phyloP scores from a whole-genome alignment of 2,329 filamentous ascomycete genomes.

The Aureobasidium vineae region DNA sequence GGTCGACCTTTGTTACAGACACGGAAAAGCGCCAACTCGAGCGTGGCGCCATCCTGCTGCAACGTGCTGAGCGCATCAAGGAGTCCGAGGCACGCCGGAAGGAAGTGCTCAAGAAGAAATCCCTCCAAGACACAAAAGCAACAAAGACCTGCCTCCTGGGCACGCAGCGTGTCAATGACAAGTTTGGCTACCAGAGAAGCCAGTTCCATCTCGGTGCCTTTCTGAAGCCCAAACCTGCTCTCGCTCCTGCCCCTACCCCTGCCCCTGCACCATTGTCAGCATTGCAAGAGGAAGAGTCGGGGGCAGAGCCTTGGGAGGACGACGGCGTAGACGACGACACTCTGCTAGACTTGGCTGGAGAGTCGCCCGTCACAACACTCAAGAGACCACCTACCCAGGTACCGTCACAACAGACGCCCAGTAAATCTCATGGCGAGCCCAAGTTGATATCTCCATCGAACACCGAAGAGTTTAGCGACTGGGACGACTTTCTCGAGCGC shows the following conservation, averaged over 20 bases:
- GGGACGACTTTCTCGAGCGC: slow-evolving; percentile 45
- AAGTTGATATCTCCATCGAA: slow-evolving; percentile 4
- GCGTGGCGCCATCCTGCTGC: slow-evolving; percentile 38
- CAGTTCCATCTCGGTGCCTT: slow-evolving; percentile 41
- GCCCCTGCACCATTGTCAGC: neutral
- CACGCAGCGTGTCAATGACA: slow-evolving; percentile 37
- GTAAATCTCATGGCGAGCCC: neutral
- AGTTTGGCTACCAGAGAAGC: slow-evolving; percentile 39
- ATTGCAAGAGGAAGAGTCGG: neutral
- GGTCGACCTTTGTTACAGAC: slow-evolving; percentile 35
- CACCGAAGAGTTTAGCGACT: slow-evolving; percentile 32
- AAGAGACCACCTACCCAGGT: neutral
- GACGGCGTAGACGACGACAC: slow-evolving; percentile 38
- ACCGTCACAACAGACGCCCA: slow-evolving; percentile 2
- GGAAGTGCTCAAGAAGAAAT: slow-evolving; percentile 36
- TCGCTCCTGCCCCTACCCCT: neutral
- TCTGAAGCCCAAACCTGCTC: slow-evolving; percentile 30
- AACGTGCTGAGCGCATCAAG: slow-evolving; percentile 37
- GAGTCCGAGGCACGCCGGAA: slow-evolving; percentile 37
- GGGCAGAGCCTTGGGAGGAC: slow-evolving; percentile 23
- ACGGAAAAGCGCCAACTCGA: slow-evolving; percentile 38
- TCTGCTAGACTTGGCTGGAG: slow-evolving; percentile 32
- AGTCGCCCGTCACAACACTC: slow-evolving; percentile 11
- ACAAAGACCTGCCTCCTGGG: slow-evolving; percentile 32
- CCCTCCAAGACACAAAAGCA: slow-evolving; percentile 28